Evolutionary conservation across 2,329 filamentous ascomycete genomes (phyloP).

Genomic region (Cladosporium sp.): DNA sequence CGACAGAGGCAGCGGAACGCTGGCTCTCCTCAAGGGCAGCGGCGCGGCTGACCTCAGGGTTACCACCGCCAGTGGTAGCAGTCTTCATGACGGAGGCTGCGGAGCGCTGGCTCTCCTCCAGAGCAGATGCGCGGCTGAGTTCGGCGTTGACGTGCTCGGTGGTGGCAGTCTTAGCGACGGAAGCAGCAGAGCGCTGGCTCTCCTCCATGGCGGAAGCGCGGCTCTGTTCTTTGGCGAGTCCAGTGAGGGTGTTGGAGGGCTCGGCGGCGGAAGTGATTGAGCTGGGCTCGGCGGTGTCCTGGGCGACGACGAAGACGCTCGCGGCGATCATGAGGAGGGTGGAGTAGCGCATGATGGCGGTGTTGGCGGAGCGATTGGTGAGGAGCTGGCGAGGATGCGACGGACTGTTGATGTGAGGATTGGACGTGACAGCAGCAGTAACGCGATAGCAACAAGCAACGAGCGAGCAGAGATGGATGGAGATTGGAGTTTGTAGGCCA

Average conservation of each 20-base stretch:
- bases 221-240: constrained; percentile 5
- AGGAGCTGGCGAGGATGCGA: background rate
- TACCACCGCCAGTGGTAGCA: background rate
- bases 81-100: background rate
- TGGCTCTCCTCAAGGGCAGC: constrained; percentile 4
- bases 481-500: constrained; percentile 8
- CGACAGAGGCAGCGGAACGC: constrained; percentile 1
- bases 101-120: constrained; percentile 7
- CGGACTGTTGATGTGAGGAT: constrained; percentile 6
- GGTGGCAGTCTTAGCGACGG: background rate
- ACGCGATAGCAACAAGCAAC: constrained; percentile 7
- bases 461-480: background rate
- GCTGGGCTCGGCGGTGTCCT: constrained; percentile 1
- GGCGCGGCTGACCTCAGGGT: no score
- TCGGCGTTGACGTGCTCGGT: background rate
- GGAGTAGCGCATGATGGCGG: constrained; percentile 11
- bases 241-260: constrained; percentile 10
- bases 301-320: constrained; percentile 10
- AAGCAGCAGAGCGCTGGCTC: constrained; percentile 8
- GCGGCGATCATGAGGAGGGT: constrained; percentile 11
- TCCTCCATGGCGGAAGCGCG: constrained; percentile 10
- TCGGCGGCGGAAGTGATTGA: background rate
- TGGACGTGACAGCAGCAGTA: constrained; percentile 6
- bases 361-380: background rate
- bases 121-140: background rate